Base-by-base conservation (phyloP, 2,329 filamentous ascomycete species). In the Tolypocladium ophioglossoides region DNA sequence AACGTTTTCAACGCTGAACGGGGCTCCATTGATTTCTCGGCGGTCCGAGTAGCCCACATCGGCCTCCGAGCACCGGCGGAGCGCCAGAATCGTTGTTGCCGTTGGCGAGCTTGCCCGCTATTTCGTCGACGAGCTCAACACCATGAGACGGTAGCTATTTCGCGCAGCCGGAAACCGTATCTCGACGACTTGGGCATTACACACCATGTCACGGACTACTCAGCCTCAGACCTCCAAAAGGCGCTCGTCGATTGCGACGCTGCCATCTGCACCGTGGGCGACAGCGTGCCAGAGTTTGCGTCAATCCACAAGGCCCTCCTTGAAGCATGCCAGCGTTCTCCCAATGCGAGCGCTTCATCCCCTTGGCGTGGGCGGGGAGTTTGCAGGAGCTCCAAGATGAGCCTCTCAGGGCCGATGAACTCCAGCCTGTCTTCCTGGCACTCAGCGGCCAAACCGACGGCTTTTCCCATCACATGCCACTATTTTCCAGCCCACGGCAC, bases 311-410 rank as follows among this genome's bases (percentile, higher is more conserved):
- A n/a, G 4, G 54, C 50, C 41, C 16, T 55, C 30, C 51, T 55
- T 3, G 54, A 46, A 16, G 54, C 54, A 9, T 55, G 54, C 24
- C 32, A 34, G 40, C 16, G 35, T 27, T 55, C 54, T 4, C 50
- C 50, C 7, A 24, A 9, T 55, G 54, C 51, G 51, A 55, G 51
- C 54, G 54, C 50, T 44, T 55, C 24, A 53, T 55, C 10, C 54
- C 54, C 46, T 55, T 51, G 37, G 47, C n/a, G 10, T 55, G 51
- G 51, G 51, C 37, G 0, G 51, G 44, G n/a, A 53, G 53, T 32
- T 12, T 53, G 10, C 32, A 53, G 16, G 54, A 53, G 14, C 53
- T 55, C 34, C 54, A 51, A 27, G 47, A 55, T 24, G 51, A 55
- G 47, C 54, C 54, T 11, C 39, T 55, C 20, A 46, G 47, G 54